These are phyloP conservation scores for Leishmania major DNA, from an alignment of 208 protist genomes.

Conservation along the genomic window DNA sequence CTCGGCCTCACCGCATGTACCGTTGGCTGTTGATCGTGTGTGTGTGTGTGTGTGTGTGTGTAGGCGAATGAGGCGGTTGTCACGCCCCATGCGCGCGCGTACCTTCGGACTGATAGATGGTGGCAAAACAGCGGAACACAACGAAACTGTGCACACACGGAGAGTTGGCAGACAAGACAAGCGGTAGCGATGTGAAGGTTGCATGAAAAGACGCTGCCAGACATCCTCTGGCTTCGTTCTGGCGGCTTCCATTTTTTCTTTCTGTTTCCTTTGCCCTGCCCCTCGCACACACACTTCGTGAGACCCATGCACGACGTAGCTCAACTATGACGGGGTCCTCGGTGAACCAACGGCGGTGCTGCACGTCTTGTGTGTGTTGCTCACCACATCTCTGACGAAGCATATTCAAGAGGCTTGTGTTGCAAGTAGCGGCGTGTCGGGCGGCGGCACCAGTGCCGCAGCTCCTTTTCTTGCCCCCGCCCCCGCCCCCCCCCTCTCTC, in stretches of 20 bases:
- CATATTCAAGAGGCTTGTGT: neutral
- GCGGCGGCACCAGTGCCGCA: neutral
- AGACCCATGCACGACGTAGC: neutral
- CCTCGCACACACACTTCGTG: neutral
- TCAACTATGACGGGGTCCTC: neutral
- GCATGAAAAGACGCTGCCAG: neutral
- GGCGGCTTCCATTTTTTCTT: neutral
- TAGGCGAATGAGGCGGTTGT: neutral
- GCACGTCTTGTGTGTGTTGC: neutral
- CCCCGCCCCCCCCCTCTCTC: too few relatives aligned
- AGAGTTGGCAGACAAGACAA: neutral
- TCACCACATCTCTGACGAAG: neutral
- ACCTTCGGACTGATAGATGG: neutral
- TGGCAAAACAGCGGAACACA: neutral
- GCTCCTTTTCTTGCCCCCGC: neutral
- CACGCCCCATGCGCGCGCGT: neutral
- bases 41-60: neutral
- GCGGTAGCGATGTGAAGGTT: neutral
- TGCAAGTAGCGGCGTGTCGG: neutral
- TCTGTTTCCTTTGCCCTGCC: too few relatives aligned
- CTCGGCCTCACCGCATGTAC: neutral
- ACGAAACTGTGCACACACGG: too few relatives aligned
- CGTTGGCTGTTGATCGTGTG: neutral
- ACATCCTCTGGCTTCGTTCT: neutral
- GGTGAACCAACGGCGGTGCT: neutral